Conservation (phyloP, 257 asterid genomes). For the Striga asiatica region DNA sequence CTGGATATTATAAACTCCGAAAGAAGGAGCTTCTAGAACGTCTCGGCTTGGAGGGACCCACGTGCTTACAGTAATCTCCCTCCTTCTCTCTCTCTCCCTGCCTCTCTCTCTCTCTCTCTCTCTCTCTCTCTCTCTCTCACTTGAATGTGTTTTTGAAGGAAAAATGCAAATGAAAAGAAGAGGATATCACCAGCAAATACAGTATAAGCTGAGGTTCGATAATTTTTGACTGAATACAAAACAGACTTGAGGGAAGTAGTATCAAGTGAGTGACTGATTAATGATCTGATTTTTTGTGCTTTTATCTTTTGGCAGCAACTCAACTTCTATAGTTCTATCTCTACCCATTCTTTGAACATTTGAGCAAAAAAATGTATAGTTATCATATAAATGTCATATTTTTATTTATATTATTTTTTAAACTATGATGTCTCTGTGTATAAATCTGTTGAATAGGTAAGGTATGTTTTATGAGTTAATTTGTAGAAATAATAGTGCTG, state of each 20-base stretch:
- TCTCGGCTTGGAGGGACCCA: background rate
- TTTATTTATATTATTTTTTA: no score
- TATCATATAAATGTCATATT: no score
- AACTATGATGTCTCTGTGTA: no score
- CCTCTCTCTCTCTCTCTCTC: background rate
- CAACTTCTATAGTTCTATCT: no score
- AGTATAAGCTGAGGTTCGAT: background rate
- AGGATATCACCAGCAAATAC: background rate
- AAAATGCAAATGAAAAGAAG: background rate
- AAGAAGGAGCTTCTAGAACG: background rate
- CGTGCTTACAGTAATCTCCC: background rate
- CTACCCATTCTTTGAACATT: no score
- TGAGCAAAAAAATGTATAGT: no score
- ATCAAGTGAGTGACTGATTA: background rate
- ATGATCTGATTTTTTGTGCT: background rate
- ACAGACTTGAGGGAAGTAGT: background rate
- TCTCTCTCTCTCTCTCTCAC: background rate
- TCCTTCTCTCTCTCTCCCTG: background rate
- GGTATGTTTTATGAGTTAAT: no score
- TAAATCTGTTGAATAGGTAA: no score
- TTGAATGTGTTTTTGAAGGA: background rate
- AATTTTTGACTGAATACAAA: background rate
- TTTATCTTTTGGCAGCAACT: background rate
- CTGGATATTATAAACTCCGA: background rate
- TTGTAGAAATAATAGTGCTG: no score